phyloP scores from a whole-genome alignment of 2,329 filamentous ascomycete species.

The Cercospora berteroae region DNA sequence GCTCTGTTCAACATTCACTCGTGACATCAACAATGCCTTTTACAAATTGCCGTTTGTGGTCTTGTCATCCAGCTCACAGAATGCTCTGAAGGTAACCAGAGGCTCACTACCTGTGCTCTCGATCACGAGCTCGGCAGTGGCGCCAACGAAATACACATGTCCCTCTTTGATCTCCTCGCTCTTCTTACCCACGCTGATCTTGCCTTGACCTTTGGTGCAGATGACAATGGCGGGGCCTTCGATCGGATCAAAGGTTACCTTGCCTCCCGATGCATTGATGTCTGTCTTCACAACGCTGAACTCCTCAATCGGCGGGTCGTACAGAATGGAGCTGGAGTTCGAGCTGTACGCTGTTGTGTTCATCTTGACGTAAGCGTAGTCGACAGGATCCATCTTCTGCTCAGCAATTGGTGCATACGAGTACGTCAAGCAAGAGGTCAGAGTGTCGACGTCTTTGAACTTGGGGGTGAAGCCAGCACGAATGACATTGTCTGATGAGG shows the following conservation, averaged over 20 bases:
- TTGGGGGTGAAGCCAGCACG: conserved; percentile 97
- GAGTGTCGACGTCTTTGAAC: conserved; percentile 90
- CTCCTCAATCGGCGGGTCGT: conserved; percentile 95
- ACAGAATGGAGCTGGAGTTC: conserved; percentile 68
- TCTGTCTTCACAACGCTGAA: conserved; percentile 85
- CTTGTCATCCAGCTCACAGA: conserved; percentile 30
- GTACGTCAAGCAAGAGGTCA: conserved; percentile 91
- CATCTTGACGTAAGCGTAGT: conserved; percentile 82
- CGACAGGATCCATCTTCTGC: conserved; percentile 84
- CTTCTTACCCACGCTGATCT: conserved; percentile 80
- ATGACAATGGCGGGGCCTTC: conserved; percentile 90
- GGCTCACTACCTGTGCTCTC: conserved; percentile 67
- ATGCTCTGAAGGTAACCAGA: conserved; percentile 80
- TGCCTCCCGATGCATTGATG: conserved; percentile 67
- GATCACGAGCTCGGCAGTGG: conserved; percentile 77
- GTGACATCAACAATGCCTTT: neutral
- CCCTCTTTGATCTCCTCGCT: conserved; percentile 61
- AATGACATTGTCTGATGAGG: conserved; percentile 96
- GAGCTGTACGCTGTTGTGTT: conserved; percentile 81
- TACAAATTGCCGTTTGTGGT: conserved; percentile 22
- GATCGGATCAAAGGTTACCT: conserved; percentile 83
- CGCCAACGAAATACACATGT: conserved; percentile 66
- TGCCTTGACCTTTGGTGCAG: conserved; percentile 79
- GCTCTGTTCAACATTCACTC: neutral
- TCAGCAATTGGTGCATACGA: conserved; percentile 89